A percentile compares a stretch with the other conserved stretches of the same genome.
These are phyloP conservation scores for Maudiozyma bulderi DNA, from an alignment of 805 yeast species.

Conservation along the genomic window DNA sequence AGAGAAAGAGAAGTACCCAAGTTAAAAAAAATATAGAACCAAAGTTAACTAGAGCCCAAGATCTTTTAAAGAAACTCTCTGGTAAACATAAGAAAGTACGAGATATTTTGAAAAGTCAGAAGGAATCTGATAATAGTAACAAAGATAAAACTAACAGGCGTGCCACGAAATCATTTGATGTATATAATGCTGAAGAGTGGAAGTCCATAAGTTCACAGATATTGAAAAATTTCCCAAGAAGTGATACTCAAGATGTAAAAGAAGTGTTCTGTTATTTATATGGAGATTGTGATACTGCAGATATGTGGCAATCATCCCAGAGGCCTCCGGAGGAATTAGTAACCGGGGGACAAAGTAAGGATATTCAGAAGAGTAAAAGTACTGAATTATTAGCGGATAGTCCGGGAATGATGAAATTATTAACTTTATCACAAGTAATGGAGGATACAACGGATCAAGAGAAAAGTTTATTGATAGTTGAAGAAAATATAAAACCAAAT, in stretches of 20 bases:
- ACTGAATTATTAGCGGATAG: not conserved
- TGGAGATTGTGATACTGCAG: constrained; percentile 11
- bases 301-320: constrained; percentile 20
- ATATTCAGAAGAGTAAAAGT: not conserved
- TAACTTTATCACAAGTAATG: constrained; percentile 24
- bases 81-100: constrained; percentile 25
- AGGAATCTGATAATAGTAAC: not conserved
- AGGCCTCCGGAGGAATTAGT: constrained; percentile 7
- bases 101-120: constrained; percentile 14
- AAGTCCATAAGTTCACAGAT: constrained; percentile 10
- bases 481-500: not conserved
- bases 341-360: not conserved
- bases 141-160: not conserved
- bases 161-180: constrained; percentile 8
- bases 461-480: not conserved
- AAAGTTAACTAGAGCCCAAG: constrained; percentile 8
- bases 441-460: constrained; percentile 8
- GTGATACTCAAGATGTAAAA: constrained; percentile 13
- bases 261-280: constrained; percentile 20
- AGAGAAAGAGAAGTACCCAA: not conserved
- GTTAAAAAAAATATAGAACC: not conserved
- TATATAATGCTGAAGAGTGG: constrained; percentile 27
- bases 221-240: constrained; percentile 16
- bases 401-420: constrained; percentile 5
- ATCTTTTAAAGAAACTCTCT: constrained; percentile 19